Evolutionary conservation across 2,329 filamentous ascomycete genomes (phyloP), one percentile per base, ranked within the genome.

Genomic region (Aplosporella prunicola): DNA sequence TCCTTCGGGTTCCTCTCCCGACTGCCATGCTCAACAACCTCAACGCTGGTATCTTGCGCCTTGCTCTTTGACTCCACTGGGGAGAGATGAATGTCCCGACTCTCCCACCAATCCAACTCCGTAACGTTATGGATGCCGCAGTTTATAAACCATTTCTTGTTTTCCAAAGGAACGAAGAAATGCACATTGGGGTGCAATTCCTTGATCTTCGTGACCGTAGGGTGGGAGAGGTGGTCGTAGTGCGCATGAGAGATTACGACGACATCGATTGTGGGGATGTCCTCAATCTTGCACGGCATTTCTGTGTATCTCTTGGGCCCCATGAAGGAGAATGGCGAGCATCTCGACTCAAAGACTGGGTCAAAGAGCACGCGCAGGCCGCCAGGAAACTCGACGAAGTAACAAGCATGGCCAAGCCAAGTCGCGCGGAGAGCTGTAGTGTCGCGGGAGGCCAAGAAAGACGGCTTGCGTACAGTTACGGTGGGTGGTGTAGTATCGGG

Each of bases 41-140:
- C 15, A 20, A 26, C 32, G 20, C n/a, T 16, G 23, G n/a, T 47
- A 10, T 29, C 33, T 22, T 15, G 30, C 15, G 27, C 23, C 43
- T 44, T 44, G 29, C 43, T 39, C 13, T 43, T 46, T 15, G 37
- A 40, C 23, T 45, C 46, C 26, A 40, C 25, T n/a, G 32, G 32
- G n/a, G 38, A 40, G 9, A 40, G 38, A n/a, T 20, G 38, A 17
- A 40, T 13, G 20, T 40, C 78, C 5, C 77, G 72, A 45, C 84
- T 80, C 48, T 93, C 80, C 89, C 89, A 95, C 89, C 89, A 95
- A 61, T 96, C 89, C 51, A 95, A 60, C 63, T 95, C 88, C 0
- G 85, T 93, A 28, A 89, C 80, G 42, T 86, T 83, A 2, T 72
- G 46, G 37, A 94, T 74, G 1, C 84, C 85, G 17, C 68, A 69